Evolutionary conservation across 257 asterid genomes (phyloP).

Genomic region (Solanum chiquidenum): DNA sequence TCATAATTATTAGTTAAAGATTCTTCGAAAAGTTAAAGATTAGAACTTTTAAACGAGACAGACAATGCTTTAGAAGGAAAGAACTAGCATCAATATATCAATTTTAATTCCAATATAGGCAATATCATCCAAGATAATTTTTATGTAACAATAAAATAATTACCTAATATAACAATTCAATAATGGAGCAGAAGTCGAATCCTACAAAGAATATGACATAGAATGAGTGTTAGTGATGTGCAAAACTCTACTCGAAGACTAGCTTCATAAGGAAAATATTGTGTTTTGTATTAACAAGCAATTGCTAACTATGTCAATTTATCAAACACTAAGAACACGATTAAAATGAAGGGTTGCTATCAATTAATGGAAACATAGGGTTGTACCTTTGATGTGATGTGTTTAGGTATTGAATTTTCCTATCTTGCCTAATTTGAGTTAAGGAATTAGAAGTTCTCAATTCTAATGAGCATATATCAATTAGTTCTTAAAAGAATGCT

Average conservation of each 20-base stretch:
- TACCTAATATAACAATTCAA: background rate
- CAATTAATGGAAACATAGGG: background rate
- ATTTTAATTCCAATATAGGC: background rate
- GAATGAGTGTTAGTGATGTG: background rate
- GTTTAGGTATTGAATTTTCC: background rate
- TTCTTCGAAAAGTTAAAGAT: background rate
- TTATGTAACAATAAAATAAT: background rate
- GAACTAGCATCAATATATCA: background rate
- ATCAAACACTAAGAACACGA: background rate
- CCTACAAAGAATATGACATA: background rate
- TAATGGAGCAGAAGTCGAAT: background rate
- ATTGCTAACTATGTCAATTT: background rate
- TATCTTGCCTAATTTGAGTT: background rate
- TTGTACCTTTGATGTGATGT: background rate
- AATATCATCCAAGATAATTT: background rate
- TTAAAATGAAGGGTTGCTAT: background rate
- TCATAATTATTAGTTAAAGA: background rate
- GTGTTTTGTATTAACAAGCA: background rate
- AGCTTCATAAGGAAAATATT: background rate
- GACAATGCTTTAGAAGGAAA: background rate
- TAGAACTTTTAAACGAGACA: background rate
- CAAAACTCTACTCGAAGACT: background rate
- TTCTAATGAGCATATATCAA: background rate
- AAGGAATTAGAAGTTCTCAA: background rate
- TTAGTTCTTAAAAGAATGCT: background rate